Evolutionary conservation across 2,329 filamentous ascomycete genomes (phyloP).

Genomic region (Chalaropsis ovoidea): DNA sequence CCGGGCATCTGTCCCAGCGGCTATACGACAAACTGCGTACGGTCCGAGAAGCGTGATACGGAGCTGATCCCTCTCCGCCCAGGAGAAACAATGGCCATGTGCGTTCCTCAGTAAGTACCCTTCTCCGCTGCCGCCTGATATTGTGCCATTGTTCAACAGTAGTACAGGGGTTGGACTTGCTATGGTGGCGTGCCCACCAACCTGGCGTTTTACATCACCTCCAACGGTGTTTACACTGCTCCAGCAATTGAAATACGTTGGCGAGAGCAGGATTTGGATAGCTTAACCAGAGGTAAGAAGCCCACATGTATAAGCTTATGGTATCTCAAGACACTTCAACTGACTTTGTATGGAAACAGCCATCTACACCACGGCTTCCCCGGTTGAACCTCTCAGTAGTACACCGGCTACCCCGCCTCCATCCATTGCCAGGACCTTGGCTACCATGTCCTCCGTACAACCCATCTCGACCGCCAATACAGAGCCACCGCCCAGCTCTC

Average conservation of each 20-base stretch:
- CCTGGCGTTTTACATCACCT: conserved; percentile 27
- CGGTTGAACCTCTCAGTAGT: neutral
- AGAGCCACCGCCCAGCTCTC: neutral
- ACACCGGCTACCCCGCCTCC: neutral
- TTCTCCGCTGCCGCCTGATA: neutral
- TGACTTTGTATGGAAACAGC: neutral
- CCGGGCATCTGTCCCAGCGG: conserved; percentile 31
- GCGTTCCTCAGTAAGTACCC: conserved; percentile 29
- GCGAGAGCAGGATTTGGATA: conserved; percentile 27
- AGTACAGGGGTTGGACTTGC: conserved; percentile 21
- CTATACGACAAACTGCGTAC: conserved; percentile 29
- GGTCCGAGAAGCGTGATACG: conserved; percentile 25
- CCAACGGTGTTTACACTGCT: conserved; percentile 29
- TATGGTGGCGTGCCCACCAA: conserved; percentile 26
- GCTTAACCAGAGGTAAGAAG: conserved; percentile 14
- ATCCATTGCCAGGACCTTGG: neutral
- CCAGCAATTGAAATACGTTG: conserved; percentile 32
- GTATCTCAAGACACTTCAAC: neutral
- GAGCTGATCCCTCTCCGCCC: conserved; percentile 27
- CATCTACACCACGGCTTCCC: neutral
- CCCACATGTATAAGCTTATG: neutral
- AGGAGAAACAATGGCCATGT: conserved; percentile 30
- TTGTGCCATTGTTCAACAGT: neutral
- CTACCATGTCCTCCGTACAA: neutral
- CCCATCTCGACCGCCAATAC: neutral